Percentiles rank a stretch among this genome's conserved stretches.
phyloP scores from a whole-genome alignment of 176 grass and related monocot genomes.

The Bolboschoenus planiculmis region DNA sequence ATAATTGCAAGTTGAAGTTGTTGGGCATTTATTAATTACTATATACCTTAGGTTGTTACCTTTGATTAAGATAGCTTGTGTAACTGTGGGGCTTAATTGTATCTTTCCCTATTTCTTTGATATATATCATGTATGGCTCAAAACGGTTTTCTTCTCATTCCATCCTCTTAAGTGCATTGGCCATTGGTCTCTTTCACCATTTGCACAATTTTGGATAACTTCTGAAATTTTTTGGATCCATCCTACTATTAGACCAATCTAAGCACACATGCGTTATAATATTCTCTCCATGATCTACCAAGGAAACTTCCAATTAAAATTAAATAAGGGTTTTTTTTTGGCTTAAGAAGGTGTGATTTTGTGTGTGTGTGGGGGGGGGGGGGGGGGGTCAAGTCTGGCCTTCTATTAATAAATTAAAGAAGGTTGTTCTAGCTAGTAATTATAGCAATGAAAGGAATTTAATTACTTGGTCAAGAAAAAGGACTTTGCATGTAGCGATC shows the following conservation, averaged over 20 bases:
- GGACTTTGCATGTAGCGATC: no score
- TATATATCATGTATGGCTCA: conserved; percentile 15
- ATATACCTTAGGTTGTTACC: conserved; percentile 29
- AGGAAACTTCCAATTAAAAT: conserved; percentile 12
- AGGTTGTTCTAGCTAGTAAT: background rate
- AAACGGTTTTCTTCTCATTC: conserved; percentile 33
- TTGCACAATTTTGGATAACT: conserved; percentile 22
- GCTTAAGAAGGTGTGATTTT: no score
- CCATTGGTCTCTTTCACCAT: conserved; percentile 21
- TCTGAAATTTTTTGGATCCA: background rate
- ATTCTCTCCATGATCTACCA: background rate
- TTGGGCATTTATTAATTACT: conserved; percentile 22
- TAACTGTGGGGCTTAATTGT: conserved; percentile 3
- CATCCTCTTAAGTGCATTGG: conserved; percentile 29
- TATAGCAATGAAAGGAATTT: background rate
- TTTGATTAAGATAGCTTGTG: conserved; percentile 22
- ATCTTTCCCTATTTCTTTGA: conserved; percentile 14
- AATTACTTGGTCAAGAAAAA: background rate
- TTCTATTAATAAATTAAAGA: background rate
- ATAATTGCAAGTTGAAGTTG: conserved; percentile 16
- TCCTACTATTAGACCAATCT: background rate
- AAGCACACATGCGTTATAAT: conserved; percentile 15
- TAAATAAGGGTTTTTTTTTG: no score
- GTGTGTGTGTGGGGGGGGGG: no score
- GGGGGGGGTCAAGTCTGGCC: background rate